phyloP scores from a whole-genome alignment of 768 basidiomycete species.

The Lyophyllum semitale region DNA sequence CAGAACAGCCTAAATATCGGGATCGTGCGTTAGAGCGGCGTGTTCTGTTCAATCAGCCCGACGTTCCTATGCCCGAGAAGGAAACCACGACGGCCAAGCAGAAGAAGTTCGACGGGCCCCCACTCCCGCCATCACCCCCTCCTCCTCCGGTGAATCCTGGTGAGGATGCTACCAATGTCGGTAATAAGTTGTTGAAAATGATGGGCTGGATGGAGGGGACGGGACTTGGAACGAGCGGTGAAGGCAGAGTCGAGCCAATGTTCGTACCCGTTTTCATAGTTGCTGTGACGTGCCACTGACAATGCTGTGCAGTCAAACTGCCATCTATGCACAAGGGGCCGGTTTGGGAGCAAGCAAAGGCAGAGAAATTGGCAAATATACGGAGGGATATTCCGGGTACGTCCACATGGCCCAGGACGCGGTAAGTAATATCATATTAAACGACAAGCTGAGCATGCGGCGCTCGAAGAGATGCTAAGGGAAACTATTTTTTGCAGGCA shows the following conservation, averaged over 20 bases:
- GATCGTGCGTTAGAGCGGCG: conserved; percentile 94
- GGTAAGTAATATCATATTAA: conserved; percentile 38
- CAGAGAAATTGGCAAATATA: conserved; percentile 74
- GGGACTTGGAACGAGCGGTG: conserved; percentile 80
- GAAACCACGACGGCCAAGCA: conserved; percentile 36
- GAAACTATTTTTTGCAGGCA: conserved; percentile 28
- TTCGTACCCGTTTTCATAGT: conserved; percentile 35
- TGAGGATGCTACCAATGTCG: conserved; percentile 83
- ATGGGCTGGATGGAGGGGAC: conserved; percentile 97
- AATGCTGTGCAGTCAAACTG: conserved; percentile 58
- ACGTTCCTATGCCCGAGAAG: conserved; percentile 66
- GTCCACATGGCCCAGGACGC: conserved; percentile 73
- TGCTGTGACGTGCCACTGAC: background rate
- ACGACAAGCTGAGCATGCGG: conserved; percentile 5
- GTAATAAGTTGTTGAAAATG: conserved; percentile 92
- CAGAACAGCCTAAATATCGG: conserved; percentile 81
- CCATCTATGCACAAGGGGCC: conserved; percentile 84
- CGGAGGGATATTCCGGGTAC: conserved; percentile 70
- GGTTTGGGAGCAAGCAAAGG: conserved; percentile 94
- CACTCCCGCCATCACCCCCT: conserved; percentile 63
- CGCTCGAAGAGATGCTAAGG: conserved; percentile 13
- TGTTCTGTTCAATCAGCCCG: conserved; percentile 89
- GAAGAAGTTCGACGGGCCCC: conserved; percentile 57
- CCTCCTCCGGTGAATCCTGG: conserved; percentile 69
- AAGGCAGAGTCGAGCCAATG: conserved; percentile 89